These are phyloP conservation scores for Rubroboletus pulcherrimus DNA, from an alignment of 768 basidiomycete genomes.

Conservation along the genomic window DNA sequence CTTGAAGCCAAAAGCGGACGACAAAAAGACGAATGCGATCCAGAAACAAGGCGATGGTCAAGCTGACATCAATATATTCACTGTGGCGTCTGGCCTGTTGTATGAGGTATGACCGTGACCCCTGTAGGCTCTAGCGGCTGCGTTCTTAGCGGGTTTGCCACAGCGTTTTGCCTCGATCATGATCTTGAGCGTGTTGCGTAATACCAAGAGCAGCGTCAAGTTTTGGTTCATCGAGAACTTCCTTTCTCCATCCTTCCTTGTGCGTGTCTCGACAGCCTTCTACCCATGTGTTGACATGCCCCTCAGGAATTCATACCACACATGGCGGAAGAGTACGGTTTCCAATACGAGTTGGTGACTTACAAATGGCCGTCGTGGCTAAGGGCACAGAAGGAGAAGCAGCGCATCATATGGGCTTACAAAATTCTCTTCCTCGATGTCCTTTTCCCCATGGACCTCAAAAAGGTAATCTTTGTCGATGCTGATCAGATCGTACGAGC, in stretches of 20 bases:
- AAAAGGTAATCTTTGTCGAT: conserved; percentile 99
- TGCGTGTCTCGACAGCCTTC: conserved; percentile 33
- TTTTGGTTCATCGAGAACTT: conserved; percentile 99
- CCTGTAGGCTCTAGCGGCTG: neutral
- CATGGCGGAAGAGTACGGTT: conserved; percentile 85
- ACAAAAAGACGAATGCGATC: conserved; percentile 12
- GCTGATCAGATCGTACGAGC: conserved; percentile 96
- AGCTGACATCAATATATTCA: conserved; percentile 98
- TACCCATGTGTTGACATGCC: neutral
- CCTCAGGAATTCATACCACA: conserved; percentile 89
- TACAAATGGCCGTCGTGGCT: conserved; percentile 99
- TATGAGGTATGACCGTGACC: conserved; percentile 85
- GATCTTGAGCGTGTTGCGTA: conserved; percentile 92
- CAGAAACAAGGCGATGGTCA: conserved; percentile 39
- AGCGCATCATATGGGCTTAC: conserved; percentile 98
- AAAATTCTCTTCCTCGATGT: conserved; percentile 99
- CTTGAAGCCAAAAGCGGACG: conserved; percentile 33
- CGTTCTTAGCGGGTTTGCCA: conserved; percentile 2
- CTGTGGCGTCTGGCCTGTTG: conserved; percentile 92
- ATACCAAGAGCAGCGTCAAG: conserved; percentile 93
- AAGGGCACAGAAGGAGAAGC: conserved; percentile 95
- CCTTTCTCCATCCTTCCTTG: conserved; percentile 94
- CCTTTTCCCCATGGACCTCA: conserved; percentile 97
- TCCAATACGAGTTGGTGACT: conserved; percentile 96
- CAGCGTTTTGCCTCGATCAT: conserved; percentile 98